Evolutionary conservation across 2,329 filamentous ascomycete species (phyloP).

Genomic region (Chrysosporium keratinophilum): DNA sequence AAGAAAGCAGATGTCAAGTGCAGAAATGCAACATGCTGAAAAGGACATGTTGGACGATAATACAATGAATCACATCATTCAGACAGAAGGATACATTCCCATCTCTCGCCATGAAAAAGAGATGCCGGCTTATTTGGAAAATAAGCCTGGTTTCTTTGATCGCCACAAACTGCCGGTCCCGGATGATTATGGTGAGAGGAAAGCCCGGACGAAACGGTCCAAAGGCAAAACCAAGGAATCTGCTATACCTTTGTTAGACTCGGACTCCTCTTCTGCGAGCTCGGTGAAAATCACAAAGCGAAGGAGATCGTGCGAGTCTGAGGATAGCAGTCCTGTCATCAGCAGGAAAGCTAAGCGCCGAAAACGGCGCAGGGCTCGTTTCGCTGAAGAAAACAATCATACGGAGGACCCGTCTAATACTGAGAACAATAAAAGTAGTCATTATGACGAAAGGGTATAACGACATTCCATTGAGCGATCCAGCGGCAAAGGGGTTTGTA

Average conservation of each 20-base stretch:
- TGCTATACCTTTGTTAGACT: slow-evolving; percentile 10
- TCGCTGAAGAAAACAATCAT: too few species aligned
- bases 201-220: not conserved
- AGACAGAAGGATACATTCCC: slow-evolving; percentile 43
- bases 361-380: too few species aligned
- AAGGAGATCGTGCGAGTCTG: too few species aligned
- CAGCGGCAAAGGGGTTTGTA: too few species aligned
- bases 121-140: slow-evolving; percentile 23
- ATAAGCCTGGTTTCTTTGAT: slow-evolving; percentile 31
- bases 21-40: slow-evolving; percentile 44
- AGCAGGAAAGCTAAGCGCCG: too few species aligned
- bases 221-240: not conserved
- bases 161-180: slow-evolving; percentile 30
- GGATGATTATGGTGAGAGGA: slow-evolving; percentile 18
- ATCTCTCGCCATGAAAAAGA: slow-evolving; percentile 26
- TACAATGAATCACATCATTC: slow-evolving; percentile 49
- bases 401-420: too few species aligned
- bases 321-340: too few species aligned
- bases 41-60: slow-evolving; percentile 50
- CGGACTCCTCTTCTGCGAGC: slow-evolving; percentile 12
- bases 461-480: too few species aligned
- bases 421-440: too few species aligned
- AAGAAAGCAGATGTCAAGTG: slow-evolving; percentile 61
- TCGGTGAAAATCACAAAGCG: slow-evolving; percentile 16
- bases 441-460: too few species aligned